A percentile compares a stretch with the other conserved stretches of the same genome.
Conservation (phyloP, 192 early-diverging fungal species). For the Jimgerdemannia flammicorona region DNA sequence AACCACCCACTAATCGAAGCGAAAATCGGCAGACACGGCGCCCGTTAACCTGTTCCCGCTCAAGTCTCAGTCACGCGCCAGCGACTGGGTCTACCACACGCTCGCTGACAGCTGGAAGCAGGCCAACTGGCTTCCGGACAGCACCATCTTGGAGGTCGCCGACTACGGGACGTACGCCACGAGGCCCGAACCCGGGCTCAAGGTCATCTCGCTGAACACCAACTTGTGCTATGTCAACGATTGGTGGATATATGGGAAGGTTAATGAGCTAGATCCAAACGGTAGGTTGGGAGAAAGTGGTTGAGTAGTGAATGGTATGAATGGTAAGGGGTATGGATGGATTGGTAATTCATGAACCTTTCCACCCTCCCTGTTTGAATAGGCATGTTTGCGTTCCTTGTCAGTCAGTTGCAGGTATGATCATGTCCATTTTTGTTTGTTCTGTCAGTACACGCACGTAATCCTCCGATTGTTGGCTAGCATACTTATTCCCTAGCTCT, state of each 20-base stretch:
- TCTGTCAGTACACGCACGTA: neutral
- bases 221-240: conserved; percentile 58
- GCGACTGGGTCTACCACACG: conserved; percentile 44
- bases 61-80: conserved; percentile 19
- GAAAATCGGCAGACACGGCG: conserved; percentile 13
- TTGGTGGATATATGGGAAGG: conserved; percentile 44
- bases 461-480: neutral
- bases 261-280: conserved; percentile 46
- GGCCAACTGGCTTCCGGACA: conserved; percentile 37
- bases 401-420: conserved; percentile 33
- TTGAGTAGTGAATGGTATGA: neutral
- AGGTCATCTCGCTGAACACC: conserved; percentile 51
- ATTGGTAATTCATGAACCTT: neutral
- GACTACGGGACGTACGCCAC: conserved; percentile 47
- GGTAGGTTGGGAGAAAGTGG: conserved; percentile 24
- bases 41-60: conserved; percentile 41
- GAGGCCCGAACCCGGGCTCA: conserved; percentile 39
- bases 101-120: conserved; percentile 44
- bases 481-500: neutral
- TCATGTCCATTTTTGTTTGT: neutral
- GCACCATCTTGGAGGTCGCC: conserved; percentile 32
- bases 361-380: neutral
- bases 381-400: conserved; percentile 44
- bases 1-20: too few species aligned
- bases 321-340: too few species aligned